Evolutionary conservation across 345 rosid species (phyloP).

Genomic region (Hypericum androsaemum): DNA sequence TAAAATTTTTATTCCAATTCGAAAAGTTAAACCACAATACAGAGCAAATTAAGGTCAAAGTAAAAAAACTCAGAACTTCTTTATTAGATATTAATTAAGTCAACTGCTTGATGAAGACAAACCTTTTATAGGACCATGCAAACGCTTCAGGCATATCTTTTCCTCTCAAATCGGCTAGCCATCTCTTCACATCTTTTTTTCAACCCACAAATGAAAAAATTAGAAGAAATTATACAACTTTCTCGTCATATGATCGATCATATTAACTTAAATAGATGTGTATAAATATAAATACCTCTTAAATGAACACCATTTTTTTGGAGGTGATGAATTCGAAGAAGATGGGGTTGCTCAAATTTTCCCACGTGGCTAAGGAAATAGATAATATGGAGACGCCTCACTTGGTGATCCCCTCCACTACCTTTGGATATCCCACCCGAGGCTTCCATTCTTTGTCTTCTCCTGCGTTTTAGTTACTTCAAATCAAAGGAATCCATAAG

Average conservation of each 20-base stretch:
- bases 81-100: no score
- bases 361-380: constrained; percentile 55
- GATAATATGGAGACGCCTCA: constrained; percentile 51
- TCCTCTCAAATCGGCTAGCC: constrained; percentile 66
- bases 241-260: background rate
- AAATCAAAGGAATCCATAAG: no score
- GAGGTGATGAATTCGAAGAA: constrained; percentile 47
- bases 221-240: background rate
- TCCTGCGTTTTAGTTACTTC: no score
- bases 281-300: constrained; percentile 29
- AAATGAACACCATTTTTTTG: constrained; percentile 45
- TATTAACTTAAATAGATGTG: background rate
- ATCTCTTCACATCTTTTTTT: constrained; percentile 51
- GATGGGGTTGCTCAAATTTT: constrained; percentile 64
- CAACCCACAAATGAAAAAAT: background rate
- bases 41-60: background rate
- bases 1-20: background rate
- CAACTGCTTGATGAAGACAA: no score
- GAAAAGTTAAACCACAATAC: background rate
- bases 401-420: constrained; percentile 25
- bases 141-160: constrained; percentile 56
- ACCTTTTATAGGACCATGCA: constrained; percentile 79
- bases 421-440: background rate
- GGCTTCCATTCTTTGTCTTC: no score
- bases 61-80: background rate